These are phyloP conservation scores for Dalbergia oliveri DNA, from an alignment of 306 rosid species.

Conservation along the genomic window DNA sequence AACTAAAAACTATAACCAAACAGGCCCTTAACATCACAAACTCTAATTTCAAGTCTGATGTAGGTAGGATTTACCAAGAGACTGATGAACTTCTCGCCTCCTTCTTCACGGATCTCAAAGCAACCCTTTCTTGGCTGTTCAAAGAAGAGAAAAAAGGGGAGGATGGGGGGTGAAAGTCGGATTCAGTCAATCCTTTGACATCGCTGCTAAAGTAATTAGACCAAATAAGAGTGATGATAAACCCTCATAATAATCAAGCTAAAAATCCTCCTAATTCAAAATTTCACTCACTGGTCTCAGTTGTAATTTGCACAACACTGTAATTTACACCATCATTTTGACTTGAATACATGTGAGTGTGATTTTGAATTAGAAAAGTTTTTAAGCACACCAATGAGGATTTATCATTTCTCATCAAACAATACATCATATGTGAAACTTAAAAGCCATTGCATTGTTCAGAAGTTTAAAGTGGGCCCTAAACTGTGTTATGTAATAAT, in stretches of 20 bases:
- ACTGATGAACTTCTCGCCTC: conserved; percentile 66
- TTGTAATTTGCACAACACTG: too few species aligned
- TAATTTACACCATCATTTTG: too few species aligned
- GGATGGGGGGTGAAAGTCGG: background rate
- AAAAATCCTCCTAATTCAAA: too few species aligned
- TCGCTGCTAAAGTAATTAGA: background rate
- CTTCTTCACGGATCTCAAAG: conserved; percentile 74
- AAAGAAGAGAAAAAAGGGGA: background rate
- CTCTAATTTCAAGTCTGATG: background rate
- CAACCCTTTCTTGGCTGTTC: conserved; percentile 82
- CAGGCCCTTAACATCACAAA: background rate
- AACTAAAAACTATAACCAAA: too few species aligned
- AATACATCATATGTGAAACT: background rate
- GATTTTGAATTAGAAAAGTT: too few species aligned
- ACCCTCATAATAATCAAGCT: too few species aligned
- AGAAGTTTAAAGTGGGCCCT: background rate
- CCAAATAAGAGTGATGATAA: background rate
- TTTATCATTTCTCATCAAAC: background rate
- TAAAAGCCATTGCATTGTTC: background rate
- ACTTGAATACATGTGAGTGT: too few species aligned
- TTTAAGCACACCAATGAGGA: too few species aligned
- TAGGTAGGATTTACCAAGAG: conserved; percentile 65
- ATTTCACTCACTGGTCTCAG: too few species aligned
- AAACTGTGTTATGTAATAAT: background rate
- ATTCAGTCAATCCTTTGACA: background rate